Evolutionary conservation across 345 rosid genomes (phyloP).

Genomic region (Melaleuca alternifolia): DNA sequence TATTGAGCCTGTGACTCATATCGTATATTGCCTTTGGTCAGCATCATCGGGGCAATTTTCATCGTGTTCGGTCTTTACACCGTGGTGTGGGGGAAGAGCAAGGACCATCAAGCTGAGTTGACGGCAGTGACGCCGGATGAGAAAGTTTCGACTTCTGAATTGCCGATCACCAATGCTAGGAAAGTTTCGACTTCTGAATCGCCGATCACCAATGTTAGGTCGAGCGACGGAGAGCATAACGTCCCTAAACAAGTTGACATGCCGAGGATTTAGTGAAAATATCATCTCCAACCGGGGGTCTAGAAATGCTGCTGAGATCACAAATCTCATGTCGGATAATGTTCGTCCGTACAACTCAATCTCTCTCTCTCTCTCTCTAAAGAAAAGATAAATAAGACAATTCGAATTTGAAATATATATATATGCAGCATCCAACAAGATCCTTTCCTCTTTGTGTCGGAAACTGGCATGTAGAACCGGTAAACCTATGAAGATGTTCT

Average conservation of each 20-base stretch:
- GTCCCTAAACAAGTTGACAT: background rate
- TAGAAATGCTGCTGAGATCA: background rate
- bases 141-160: slow-evolving; percentile 24
- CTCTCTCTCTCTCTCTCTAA: too few relatives aligned
- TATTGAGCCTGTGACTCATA: background rate
- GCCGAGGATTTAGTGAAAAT: background rate
- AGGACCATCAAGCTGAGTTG: slow-evolving; percentile 18
- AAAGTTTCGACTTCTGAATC: slow-evolving; percentile 30
- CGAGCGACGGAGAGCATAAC: background rate
- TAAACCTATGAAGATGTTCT: background rate
- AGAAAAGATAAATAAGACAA: too few relatives aligned
- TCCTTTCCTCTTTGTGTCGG: background rate
- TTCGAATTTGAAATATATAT: too few relatives aligned
- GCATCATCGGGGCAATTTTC: slow-evolving; percentile 67
- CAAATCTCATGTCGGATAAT: background rate
- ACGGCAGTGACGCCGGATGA: background rate
- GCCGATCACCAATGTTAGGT: slow-evolving; percentile 13
- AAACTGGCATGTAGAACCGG: background rate
- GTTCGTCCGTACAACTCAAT: background rate
- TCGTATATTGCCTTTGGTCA: slow-evolving; percentile 6
- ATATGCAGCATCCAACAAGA: too few relatives aligned
- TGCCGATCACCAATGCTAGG: slow-evolving; percentile 20
- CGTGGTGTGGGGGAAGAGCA: slow-evolving; percentile 93
- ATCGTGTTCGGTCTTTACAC: slow-evolving; percentile 71
- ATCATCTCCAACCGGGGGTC: background rate